Percentiles rank a stretch among this genome's conserved stretches.
phyloP scores from a whole-genome alignment of 345 rosid species.

The Passiflora organensis region DNA sequence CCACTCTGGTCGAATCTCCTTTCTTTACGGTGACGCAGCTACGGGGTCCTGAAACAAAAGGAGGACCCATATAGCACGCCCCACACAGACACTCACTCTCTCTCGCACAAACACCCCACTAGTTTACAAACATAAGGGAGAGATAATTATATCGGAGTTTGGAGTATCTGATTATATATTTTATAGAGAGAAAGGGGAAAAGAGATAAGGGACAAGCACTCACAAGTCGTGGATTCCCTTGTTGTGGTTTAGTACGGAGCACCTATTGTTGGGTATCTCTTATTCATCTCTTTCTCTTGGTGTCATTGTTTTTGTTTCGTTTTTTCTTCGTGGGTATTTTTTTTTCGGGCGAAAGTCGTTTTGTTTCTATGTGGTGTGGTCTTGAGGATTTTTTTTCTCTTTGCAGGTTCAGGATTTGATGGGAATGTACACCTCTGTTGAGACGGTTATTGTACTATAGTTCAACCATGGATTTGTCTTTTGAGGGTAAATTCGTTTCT shows the following conservation, averaged over 20 bases:
- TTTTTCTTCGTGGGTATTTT: slow-evolving; percentile 7
- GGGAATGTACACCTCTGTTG: slow-evolving; percentile 38
- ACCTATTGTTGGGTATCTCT: slow-evolving; percentile 20
- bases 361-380: slow-evolving; percentile 3
- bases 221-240: slow-evolving; percentile 26
- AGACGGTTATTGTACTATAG: slow-evolving; percentile 10
- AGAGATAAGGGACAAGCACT: too few species aligned
- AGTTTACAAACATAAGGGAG: not conserved
- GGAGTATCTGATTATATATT: too few species aligned
- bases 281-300: too few species aligned
- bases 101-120: too few species aligned
- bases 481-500: slow-evolving; percentile 16
- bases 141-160: too few species aligned
- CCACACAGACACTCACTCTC: not conserved
- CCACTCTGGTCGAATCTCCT: slow-evolving; percentile 33
- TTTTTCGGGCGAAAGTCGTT: not conserved
- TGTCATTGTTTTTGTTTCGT: not conserved
- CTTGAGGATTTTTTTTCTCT: not conserved
- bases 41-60: slow-evolving; percentile 34
- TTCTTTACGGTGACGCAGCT: slow-evolving; percentile 8
- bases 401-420: slow-evolving; percentile 36
- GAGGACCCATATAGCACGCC: slow-evolving; percentile 24
- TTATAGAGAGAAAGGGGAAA: too few species aligned
- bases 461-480: slow-evolving; percentile 34
- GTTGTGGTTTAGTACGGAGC: slow-evolving; percentile 22